These are phyloP conservation scores for Quillaja saponaria DNA, from an alignment of 306 rosid species.

Conservation along the genomic window DNA sequence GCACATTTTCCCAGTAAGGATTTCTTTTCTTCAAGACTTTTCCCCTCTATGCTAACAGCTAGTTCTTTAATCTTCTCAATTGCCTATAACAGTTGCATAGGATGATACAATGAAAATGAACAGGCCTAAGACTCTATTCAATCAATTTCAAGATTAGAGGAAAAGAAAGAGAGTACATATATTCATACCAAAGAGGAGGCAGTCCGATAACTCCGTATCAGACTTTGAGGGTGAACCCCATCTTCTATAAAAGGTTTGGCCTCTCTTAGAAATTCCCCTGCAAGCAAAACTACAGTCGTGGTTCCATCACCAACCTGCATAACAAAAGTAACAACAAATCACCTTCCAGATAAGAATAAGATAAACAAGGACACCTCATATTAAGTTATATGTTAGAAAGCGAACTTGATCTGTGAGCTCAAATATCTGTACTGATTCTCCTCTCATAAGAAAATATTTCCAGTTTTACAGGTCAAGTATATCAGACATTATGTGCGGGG, in stretches of 20 bases:
- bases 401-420: neutral
- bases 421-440: neutral
- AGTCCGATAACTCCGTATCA: constrained; percentile 80
- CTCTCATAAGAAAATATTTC: neutral
- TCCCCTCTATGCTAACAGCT: constrained; percentile 94
- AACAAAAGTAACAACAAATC: constrained; percentile 6
- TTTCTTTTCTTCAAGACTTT: constrained; percentile 90
- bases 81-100: constrained; percentile 49
- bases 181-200: constrained; percentile 68
- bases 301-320: constrained; percentile 98
- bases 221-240: constrained; percentile 90
- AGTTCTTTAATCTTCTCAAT: constrained; percentile 80
- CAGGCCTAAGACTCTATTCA: neutral
- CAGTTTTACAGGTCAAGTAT: neutral
- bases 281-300: constrained; percentile 95
- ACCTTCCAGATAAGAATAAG: neutral
- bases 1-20: constrained; percentile 88
- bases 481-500: neutral
- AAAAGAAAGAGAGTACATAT: neutral
- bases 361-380: neutral
- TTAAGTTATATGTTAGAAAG: neutral
- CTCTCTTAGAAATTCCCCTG: constrained; percentile 89
- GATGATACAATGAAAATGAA: neutral
- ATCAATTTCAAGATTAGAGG: constrained; percentile 4
- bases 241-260: constrained; percentile 98